Percentiles rank a stretch among this genome's conserved stretches.
Conservation (phyloP, 129 eudicot genomes). For the Daucus carota region DH1_v3.0 NC_030381.2:37893501-37894000, state of each 20-base stretch:
- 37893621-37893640: too few species aligned
- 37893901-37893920: neutral
- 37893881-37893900: neutral
- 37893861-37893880: neutral
- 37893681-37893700: constrained; percentile 5
- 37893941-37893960: neutral
- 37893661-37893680: neutral
- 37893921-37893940: neutral
- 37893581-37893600: too few species aligned
- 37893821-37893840: neutral
- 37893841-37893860: neutral
- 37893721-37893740: neutral
- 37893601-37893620: too few species aligned
- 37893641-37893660: too few species aligned
- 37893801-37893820: neutral
- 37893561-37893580: too few species aligned
- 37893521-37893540: too few species aligned
- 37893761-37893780: neutral
- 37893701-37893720: neutral
- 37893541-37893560: too few species aligned
- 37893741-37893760: neutral
- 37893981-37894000: neutral
- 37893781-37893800: neutral
- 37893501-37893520: too few species aligned
- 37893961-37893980: neutral